Base-by-base conservation (phyloP, 139 green algal species). In the Coelastrella sp. region DNA sequence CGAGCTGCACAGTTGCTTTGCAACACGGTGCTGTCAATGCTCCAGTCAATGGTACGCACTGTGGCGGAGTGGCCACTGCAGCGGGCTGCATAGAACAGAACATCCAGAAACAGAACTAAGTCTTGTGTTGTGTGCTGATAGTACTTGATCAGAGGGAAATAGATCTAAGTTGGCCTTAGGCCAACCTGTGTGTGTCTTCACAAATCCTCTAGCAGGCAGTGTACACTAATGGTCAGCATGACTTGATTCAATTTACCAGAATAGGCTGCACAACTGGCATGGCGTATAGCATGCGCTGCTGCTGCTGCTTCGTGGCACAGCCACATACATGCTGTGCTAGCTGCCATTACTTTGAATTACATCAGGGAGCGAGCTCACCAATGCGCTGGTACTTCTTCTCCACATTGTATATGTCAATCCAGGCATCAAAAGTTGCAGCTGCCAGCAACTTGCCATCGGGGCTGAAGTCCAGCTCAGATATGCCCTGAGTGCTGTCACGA, bases 381-480 rank as follows among this genome's bases (percentile, higher is more conserved):
- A 91, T 84, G 35, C 90, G 73, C 37, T 74, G 30, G 69, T 92
- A 94, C 21, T 64, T 84, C 60, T 87, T 89, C 40, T 79, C 81
- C 53, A 88, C 85, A 51, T 85, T 87, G 83, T 92, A 94, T 15
- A 96, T 66, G 84, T 96, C 93, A 25, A 96, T 88, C 85, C 79
- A 90, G 7, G 85, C 85, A 71, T 96, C 93, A 48, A 86, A 85
- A 17, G 88, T 91, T 27, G 84, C 86, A 11, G 85, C 91, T 35
- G 93, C 93, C 72, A 96, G 83, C 34, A 89, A 84, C 48, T 72
- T 71, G 59, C 78, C 66, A 84, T 92, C 85, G 38, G 93, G 93
- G 45, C 86, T 92, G 90, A 93, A 96, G 74, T 93, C 93, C 38
- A 96, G 43, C 73, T 94, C 91, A n/a, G 85, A 67, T n/a, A 95